Conservation (phyloP, 2,329 filamentous ascomycete genomes). For the Scedosporium boydii region DNA sequence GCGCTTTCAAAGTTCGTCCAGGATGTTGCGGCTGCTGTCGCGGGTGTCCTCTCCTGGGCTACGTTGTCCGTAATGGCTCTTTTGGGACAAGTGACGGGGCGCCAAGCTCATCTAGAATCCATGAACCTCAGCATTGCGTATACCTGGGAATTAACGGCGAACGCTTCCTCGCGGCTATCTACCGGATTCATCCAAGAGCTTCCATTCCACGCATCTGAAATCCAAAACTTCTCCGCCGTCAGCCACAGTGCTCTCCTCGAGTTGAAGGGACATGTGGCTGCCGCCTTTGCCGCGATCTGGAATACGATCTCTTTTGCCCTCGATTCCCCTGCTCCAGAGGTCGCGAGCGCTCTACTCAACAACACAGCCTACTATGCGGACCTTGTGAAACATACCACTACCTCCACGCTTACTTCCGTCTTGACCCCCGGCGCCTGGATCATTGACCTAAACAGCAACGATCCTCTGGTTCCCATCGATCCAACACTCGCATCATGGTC, state of each 20-base stretch:
- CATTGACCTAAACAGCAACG: conserved; percentile 41
- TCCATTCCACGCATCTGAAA: conserved; percentile 47
- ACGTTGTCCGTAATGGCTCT: background rate
- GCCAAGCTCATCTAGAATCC: background rate
- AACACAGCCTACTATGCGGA: background rate
- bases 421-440: conserved; percentile 47
- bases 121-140: conserved; percentile 9
- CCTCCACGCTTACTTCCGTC: conserved; percentile 15
- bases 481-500: conserved; percentile 59
- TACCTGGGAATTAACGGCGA: conserved; percentile 32
- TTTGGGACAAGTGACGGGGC: background rate
- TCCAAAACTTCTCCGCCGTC: conserved; percentile 67
- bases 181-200: conserved; percentile 41
- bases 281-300: background rate
- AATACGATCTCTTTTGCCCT: conserved; percentile 1
- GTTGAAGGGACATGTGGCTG: conserved; percentile 39
- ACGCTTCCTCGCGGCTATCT: conserved; percentile 36
- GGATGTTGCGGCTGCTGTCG: conserved; percentile 59
- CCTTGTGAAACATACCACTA: background rate
- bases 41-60: conserved; percentile 24
- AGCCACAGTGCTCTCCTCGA: conserved; percentile 60
- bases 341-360: background rate
- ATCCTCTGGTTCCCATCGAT: conserved; percentile 32
- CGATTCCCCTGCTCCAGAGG: background rate
- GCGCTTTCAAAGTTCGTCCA: conserved; percentile 69